Base-by-base conservation (phyloP, 441 rosid genomes). In the Omphalea diandra region DNA sequence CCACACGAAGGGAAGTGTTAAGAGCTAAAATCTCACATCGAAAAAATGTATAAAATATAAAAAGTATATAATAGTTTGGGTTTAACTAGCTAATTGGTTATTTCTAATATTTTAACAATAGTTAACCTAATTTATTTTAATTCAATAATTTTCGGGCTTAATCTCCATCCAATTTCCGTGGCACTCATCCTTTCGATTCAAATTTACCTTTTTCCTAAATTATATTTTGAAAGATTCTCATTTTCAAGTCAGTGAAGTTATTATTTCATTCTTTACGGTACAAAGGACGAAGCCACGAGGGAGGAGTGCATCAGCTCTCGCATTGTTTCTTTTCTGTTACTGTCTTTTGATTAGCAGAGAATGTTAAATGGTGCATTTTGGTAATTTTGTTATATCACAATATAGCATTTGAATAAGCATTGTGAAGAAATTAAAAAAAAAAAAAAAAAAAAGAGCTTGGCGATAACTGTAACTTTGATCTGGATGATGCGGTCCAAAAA, bases 401-500 rank as follows among this genome's bases (percentile, higher is more conserved):
- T 67, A 65, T 61, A 90, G 99, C 98, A 89, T 83, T 81, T 93
- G 83, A 97, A 95, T 75, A 50, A 83, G 79, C 86, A 88, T 69
- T 91, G 96, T 4, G 98, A 96, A 86, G 90, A 91, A 64, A 82
- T 96, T n/a, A n/a, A 67, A n/a, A n/a, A n/a, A n/a, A n/a, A n/a
- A n/a, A n/a, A n/a, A 91, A 93, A 43, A 86, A 84, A 64, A 90
- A 93, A 63, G 91, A 88, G 83, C 93, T 93, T 74, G 85, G 76
- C 33, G 93, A 83, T 81, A 83, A 83, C 77, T 90, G 97, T 76
- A 89, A 96, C 75, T 95, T 95, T 79, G 97, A 96, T 62, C 97
- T 96, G 78, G 99, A 91, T 60, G 97, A 93, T 83, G 99, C 99
- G 52, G 85, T 96, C 72, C 75, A 81, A 65, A 96, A 96, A 86